These are phyloP conservation scores for Cladophialophora chaetospira DNA, from an alignment of 2,329 filamentous ascomycete genomes.

Conservation along the genomic window DNA sequence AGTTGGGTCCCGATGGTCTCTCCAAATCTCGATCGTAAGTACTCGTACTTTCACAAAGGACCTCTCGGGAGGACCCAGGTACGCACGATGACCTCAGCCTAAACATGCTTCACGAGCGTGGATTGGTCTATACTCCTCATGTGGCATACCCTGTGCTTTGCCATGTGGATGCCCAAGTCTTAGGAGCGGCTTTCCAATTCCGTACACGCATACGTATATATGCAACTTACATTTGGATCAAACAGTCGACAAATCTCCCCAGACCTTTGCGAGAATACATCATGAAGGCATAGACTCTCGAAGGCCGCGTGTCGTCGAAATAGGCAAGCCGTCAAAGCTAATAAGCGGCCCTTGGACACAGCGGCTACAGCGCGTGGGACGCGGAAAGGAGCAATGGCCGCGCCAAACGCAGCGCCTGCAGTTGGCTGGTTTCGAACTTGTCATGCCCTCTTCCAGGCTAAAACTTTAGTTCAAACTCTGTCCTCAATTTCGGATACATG, in stretches of 20 bases:
- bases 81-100: neutral
- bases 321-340: conserved; percentile 11
- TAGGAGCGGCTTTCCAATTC: neutral
- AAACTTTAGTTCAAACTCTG: conserved; percentile 3
- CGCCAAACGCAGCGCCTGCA: neutral
- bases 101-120: neutral
- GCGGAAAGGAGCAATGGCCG: neutral
- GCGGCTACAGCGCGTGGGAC: conserved; percentile 8
- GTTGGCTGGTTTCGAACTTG: neutral
- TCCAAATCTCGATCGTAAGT: neutral
- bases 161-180: neutral
- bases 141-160: neutral
- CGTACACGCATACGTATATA: neutral
- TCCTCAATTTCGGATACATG: conserved; percentile 9
- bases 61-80: neutral
- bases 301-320: conserved; percentile 22
- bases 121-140: too few species aligned
- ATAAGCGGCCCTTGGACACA: neutral
- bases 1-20: neutral
- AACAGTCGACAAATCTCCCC: too few species aligned
- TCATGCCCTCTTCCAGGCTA: neutral
- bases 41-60: neutral
- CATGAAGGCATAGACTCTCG: too few species aligned
- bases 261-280: too few species aligned
- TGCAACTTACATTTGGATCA: neutral